Evolutionary conservation across 164 flowering plant genomes (phyloP), one percentile per base, ranked within the genome.

Genomic region (Sedum album): DNA sequence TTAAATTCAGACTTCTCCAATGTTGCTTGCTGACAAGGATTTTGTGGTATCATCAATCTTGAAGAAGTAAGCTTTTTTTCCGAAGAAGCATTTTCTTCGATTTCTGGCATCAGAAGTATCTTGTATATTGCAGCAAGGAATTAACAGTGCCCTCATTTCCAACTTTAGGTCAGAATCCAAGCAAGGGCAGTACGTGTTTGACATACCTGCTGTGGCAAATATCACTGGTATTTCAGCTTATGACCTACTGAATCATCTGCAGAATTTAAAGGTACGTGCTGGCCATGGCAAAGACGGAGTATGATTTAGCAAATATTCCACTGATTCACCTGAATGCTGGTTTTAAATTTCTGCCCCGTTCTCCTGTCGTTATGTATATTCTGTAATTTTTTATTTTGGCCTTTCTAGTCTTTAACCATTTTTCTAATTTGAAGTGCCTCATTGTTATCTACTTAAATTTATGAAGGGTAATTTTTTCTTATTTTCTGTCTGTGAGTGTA

Each of bases 201-300:
- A 95, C 79, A 84, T 95, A 64, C 94, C 96, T 14, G 76, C 85
- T 60, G 81, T 91, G 71, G 96, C 96, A 79, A 88, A 88, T 77
- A 72, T 73, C 78, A 75, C 79, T 53, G 85, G 87, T 8, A 66
- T 82, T 74, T 75, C 88, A 73, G 55, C 85, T 68, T 41, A 55
- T 49, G 82, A 82, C 48, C 44, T 95, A 21, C 75, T 78, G 70
- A 82, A 82, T 76, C 85, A 79, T 38, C 70, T 92, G 78, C 90
- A 81, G 30, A 77, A 72, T 66, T 78, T 95, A 31, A 90, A 95
- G 99, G 17, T 44, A 55, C 23, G 23, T 57, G 17, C 20, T 57
- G 7, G 33, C 28, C 33, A 13, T 57, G n/a, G 17, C 33, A 10
- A 57, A 26, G 31, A n/a, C n/a, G n/a, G n/a, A n/a, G n/a, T n/a